Conservation (phyloP, 2,329 filamentous ascomycete species). For the Aphanocladium album region DNA sequence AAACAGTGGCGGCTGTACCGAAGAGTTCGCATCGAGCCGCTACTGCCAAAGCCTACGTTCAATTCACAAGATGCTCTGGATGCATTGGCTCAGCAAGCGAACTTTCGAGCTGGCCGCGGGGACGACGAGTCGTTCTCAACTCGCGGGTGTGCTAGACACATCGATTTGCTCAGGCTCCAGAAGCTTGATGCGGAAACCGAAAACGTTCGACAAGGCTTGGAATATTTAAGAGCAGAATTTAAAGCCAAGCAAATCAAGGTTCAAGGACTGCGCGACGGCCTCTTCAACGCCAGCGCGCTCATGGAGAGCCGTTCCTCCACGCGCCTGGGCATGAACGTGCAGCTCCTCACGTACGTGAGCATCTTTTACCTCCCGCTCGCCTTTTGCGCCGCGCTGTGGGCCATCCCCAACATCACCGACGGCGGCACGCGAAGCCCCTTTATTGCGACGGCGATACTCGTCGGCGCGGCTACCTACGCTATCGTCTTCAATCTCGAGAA, state of each 20-base stretch:
- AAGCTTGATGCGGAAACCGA: background rate
- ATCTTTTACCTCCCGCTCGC: slow-evolving; percentile 35
- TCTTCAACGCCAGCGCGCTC: background rate
- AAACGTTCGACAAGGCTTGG: background rate
- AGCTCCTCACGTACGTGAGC: slow-evolving; percentile 33
- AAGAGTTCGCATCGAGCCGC: background rate
- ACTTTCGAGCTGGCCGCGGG: too few relatives aligned
- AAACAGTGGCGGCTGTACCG: background rate
- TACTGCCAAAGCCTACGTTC: background rate
- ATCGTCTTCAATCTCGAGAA: background rate
- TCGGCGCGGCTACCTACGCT: background rate
- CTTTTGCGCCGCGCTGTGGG: slow-evolving; percentile 23
- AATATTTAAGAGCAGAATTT: background rate
- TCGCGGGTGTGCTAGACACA: too few relatives aligned
- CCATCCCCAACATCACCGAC: background rate
- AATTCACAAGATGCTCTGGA: too few relatives aligned
- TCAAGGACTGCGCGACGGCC: background rate
- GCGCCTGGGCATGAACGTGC: slow-evolving; percentile 29
- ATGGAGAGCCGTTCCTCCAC: slow-evolving; percentile 13
- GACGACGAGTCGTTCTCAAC: too few relatives aligned
- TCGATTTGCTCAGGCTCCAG: background rate
- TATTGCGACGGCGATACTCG: background rate
- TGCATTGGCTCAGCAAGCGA: too few relatives aligned
- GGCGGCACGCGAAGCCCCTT: background rate
- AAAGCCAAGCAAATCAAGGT: background rate